Evolutionary conservation across 2,329 filamentous ascomycete genomes (phyloP).

Genomic region (Trichoderma sp.): DNA sequence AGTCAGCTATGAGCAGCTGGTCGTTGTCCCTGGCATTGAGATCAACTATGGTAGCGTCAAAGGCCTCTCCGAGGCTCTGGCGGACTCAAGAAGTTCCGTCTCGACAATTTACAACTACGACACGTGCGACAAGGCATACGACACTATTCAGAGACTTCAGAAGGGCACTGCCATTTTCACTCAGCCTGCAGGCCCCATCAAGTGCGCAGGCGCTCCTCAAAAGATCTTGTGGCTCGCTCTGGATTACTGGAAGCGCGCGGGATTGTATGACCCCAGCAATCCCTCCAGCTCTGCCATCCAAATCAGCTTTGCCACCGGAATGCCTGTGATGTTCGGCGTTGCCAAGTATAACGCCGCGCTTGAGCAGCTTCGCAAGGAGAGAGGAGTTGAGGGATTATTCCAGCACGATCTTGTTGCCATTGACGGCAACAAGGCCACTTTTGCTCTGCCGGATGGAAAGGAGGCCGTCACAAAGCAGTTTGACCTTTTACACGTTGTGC

Average conservation of each 20-base stretch:
- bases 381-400: constrained; percentile 57
- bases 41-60: constrained; percentile 51
- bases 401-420: constrained; percentile 54
- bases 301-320: constrained; percentile 54
- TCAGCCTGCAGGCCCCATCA: constrained; percentile 56
- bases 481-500: constrained; percentile 55
- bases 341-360: constrained; percentile 56
- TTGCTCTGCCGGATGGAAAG: constrained; percentile 43
- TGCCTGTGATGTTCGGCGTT: constrained; percentile 58
- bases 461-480: constrained; percentile 46
- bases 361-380: constrained; percentile 51
- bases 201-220: constrained; percentile 60
- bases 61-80: constrained; percentile 55
- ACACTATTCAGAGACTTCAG: constrained; percentile 44
- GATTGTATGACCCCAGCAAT: constrained; percentile 46
- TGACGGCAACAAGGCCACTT: constrained; percentile 52
- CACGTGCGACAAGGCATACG: constrained; percentile 52
- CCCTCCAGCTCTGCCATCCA: constrained; percentile 43
- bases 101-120: constrained; percentile 59
- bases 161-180: constrained; percentile 57
- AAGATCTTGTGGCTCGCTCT: constrained; percentile 62
- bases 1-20: constrained; percentile 61
- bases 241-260: constrained; percentile 55
- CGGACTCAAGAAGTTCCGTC: constrained; percentile 45
- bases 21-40: constrained; percentile 58